Evolutionary conservation across 805 yeast species (phyloP).

Genomic region (Starmerella potacharoeniae): DNA sequence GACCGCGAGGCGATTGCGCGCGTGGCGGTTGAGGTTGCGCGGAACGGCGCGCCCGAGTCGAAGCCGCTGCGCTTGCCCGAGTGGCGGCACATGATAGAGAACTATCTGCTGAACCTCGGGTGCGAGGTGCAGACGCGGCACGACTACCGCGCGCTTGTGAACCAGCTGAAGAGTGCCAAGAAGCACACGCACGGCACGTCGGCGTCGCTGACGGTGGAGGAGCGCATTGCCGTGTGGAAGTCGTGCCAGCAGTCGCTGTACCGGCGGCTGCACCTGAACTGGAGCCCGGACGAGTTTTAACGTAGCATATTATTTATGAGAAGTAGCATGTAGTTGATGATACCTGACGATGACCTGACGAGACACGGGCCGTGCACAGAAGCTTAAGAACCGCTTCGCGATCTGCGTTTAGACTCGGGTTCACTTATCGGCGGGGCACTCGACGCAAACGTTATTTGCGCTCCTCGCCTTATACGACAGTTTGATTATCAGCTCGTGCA

Average conservation of each 20-base stretch:
- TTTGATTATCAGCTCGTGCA: too few relatives aligned
- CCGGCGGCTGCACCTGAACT: background rate
- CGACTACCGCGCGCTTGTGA: background rate
- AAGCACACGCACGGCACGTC: background rate
- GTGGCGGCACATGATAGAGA: slow-evolving; percentile 3
- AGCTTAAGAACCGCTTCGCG: too few relatives aligned
- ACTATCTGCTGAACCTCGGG: background rate
- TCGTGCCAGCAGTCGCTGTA: background rate
- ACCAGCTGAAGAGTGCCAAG: background rate
- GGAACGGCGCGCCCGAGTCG: background rate
- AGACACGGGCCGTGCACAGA: too few relatives aligned
- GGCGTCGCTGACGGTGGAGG: background rate
- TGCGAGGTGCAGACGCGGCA: slow-evolving; percentile 3
- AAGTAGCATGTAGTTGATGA: too few relatives aligned
- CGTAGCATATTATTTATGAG: too few relatives aligned
- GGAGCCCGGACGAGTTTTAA: background rate
- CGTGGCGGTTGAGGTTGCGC: background rate
- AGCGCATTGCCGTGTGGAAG: slow-evolving; percentile 1
- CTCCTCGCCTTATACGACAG: too few relatives aligned
- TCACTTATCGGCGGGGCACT: too few relatives aligned
- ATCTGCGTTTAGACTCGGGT: too few relatives aligned
- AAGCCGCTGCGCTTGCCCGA: background rate
- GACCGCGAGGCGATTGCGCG: slow-evolving; percentile 1
- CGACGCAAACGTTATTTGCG: too few relatives aligned
- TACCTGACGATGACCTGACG: too few relatives aligned